Conservation (phyloP, 1,284 basidiomycete species). For the Neolentinus lepideus region DNA sequence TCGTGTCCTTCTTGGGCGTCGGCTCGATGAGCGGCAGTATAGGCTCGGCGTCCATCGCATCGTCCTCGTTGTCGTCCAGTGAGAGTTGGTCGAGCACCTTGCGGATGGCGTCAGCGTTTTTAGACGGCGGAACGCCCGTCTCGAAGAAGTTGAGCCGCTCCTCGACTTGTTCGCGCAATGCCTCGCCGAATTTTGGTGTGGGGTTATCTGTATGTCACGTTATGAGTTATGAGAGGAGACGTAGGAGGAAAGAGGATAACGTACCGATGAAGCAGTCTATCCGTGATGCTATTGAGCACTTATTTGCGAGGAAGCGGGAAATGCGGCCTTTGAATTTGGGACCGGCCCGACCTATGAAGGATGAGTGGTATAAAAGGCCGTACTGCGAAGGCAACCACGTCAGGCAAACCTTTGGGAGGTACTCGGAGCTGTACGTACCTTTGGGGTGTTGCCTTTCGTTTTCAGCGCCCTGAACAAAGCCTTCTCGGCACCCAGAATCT, state of each 20-base stretch:
- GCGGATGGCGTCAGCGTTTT: constrained; percentile 85
- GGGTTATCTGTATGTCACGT: constrained; percentile 57
- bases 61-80: constrained; percentile 61
- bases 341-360: constrained; percentile 94
- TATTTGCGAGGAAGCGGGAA: constrained; percentile 97
- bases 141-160: constrained; percentile 96
- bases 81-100: constrained; percentile 82
- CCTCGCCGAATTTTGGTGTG: constrained; percentile 92
- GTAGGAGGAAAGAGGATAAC: constrained; percentile 10
- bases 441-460: constrained; percentile 98
- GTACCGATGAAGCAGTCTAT: constrained; percentile 95
- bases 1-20: constrained; percentile 48
- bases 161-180: constrained; percentile 90
- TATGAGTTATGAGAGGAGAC: not conserved
- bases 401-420: not conserved
- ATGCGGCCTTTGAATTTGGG: constrained; percentile 98
- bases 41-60: constrained; percentile 40
- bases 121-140: constrained; percentile 75
- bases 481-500: constrained; percentile 98
- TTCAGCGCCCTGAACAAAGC: constrained; percentile 97
- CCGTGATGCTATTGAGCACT: constrained; percentile 95
- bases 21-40: constrained; percentile 49
- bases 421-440: constrained; percentile 41
- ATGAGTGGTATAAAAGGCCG: constrained; percentile 88
- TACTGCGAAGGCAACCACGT: constrained; percentile 59